Percentiles rank a stretch among this genome's conserved stretches.
These are phyloP conservation scores for Salix suchowensis DNA, from an alignment of 345 rosid species.

Conservation along the genomic window DNA sequence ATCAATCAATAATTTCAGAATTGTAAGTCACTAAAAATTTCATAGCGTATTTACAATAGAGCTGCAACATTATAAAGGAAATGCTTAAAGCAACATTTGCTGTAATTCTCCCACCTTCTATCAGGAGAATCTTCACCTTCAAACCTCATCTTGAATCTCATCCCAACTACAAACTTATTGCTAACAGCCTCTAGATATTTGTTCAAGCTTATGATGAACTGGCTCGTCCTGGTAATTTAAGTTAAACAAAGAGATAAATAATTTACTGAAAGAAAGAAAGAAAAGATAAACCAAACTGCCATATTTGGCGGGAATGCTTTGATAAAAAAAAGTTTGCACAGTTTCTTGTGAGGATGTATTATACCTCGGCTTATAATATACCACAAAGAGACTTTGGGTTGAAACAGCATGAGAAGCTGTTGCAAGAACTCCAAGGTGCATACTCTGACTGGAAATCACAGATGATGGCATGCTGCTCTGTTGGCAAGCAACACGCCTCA, in stretches of 20 bases:
- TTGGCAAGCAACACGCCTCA: conserved; percentile 66
- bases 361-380: conserved; percentile 89
- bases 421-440: conserved; percentile 96
- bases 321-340: background rate
- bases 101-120: conserved; percentile 51
- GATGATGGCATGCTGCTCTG: conserved; percentile 78
- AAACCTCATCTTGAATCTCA: conserved; percentile 87
- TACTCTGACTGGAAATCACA: conserved; percentile 89
- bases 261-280: background rate
- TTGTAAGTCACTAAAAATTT: background rate
- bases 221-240: conserved; percentile 69
- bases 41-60: background rate
- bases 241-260: background rate
- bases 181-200: conserved; percentile 67
- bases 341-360: background rate
- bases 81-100: background rate
- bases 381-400: conserved; percentile 67
- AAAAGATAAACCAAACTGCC: background rate
- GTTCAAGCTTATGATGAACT: conserved; percentile 78
- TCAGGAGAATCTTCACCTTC: conserved; percentile 94
- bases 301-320: background rate
- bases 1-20: conserved; percentile 8
- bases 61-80: background rate
- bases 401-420: conserved; percentile 85
- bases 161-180: conserved; percentile 63